phyloP scores from a whole-genome alignment of 2,329 filamentous ascomycete genomes.

The Exophiala sideris region DNA sequence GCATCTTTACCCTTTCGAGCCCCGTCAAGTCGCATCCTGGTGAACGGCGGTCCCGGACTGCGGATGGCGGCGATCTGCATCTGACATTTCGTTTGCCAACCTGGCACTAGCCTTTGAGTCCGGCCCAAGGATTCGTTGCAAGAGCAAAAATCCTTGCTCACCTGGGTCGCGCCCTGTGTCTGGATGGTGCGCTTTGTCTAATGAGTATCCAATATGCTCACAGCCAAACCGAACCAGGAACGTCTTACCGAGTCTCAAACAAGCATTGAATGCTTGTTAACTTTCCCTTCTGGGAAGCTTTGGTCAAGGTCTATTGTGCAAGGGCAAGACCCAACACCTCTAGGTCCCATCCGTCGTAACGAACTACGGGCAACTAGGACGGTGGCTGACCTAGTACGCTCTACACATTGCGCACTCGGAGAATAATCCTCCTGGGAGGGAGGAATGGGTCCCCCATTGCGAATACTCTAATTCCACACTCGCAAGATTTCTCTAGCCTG shows the following conservation, averaged over 20 bases:
- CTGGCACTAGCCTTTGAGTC: constrained; percentile 5
- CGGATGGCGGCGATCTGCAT: constrained; percentile 24
- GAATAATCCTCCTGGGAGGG: constrained; percentile 8
- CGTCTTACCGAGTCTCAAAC: constrained; percentile 13
- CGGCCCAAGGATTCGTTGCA: constrained; percentile 10
- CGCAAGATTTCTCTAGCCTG: constrained; percentile 11
- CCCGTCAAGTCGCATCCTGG: constrained; percentile 8
- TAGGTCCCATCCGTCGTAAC: constrained; percentile 9
- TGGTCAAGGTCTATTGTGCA: constrained; percentile 3
- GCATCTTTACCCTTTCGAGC: constrained; percentile 3
- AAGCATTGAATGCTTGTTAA: constrained; percentile 3
- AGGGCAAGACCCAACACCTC: constrained; percentile 1
- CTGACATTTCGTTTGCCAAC: constrained; percentile 15
- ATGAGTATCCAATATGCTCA: constrained; percentile 8
- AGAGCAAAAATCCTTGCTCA: constrained; percentile 15
- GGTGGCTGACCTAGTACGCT: constrained; percentile 9
- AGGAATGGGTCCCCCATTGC: constrained; percentile 12
- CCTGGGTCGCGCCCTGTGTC: constrained; percentile 3
- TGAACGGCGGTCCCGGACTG: constrained; percentile 21
- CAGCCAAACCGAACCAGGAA: constrained; percentile 13
- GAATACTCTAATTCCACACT: constrained; percentile 4
- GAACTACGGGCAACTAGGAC: constrained; percentile 6
- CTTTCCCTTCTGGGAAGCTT: constrained; percentile 7
- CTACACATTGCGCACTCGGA: constrained; percentile 8
- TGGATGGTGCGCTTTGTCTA: constrained; percentile 2